These are phyloP conservation scores for Haplosporangium sp. DNA, from an alignment of 371 early-diverging fungal genomes.

Conservation along the genomic window DNA sequence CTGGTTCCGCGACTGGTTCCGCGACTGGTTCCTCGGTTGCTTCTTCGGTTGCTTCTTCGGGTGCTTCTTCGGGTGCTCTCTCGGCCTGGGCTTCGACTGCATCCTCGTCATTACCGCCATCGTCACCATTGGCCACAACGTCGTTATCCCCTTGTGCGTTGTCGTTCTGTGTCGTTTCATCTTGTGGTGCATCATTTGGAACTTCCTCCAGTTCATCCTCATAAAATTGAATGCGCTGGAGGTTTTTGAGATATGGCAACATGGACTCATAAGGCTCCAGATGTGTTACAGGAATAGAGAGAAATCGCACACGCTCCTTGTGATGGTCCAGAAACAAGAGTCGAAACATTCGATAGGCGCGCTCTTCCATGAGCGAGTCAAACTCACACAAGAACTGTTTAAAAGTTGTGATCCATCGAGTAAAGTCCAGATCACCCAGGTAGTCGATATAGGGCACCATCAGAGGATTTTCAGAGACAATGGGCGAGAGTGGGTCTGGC, in stretches of 20 bases:
- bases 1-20: no score
- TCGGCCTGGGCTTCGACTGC: no score
- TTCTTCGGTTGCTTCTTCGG: no score
- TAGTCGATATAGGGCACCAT: conserved; percentile 31
- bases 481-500: conserved; percentile 26
- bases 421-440: conserved; percentile 24
- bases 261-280: conserved; percentile 24
- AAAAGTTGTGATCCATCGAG: conserved; percentile 27
- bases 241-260: conserved; percentile 13
- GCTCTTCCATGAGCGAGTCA: conserved; percentile 16
- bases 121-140: no score
- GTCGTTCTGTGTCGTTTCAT: background rate
- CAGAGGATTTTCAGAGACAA: conserved; percentile 3
- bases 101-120: no score
- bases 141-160: background rate
- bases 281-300: conserved; percentile 42
- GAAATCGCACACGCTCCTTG: conserved; percentile 11
- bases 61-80: no score
- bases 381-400: conserved; percentile 13
- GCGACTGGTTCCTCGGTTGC: no score
- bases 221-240: conserved; percentile 28
- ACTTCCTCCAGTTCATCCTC: conserved; percentile 31
- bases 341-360: conserved; percentile 20
- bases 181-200: background rate
- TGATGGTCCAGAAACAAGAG: conserved; percentile 45